Conservation (phyloP, 108 stramenopile genomes). For the Epithemia pelagica region DNA sequence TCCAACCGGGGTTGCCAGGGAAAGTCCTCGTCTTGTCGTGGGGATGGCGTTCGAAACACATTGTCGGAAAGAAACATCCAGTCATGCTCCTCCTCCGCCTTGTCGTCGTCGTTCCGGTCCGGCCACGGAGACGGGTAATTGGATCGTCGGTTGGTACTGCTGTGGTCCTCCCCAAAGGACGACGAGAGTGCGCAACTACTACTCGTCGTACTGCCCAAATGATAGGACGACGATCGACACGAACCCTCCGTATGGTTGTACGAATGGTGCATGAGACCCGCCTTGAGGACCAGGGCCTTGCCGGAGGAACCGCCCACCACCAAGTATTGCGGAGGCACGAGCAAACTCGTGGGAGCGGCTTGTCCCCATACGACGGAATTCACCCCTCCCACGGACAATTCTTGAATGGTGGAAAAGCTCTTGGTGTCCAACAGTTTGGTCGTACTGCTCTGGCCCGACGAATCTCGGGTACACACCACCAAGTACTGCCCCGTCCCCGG, state of each 20-base stretch:
- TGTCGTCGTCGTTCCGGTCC: too few relatives aligned
- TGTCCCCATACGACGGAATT: constrained; percentile 28
- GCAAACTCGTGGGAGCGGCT: not conserved
- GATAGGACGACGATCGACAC: not conserved
- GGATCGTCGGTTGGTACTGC: not conserved
- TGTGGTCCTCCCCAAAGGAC: not conserved
- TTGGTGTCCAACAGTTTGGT: constrained; percentile 32
- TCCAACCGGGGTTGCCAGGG: not conserved
- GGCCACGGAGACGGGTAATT: too few relatives aligned
- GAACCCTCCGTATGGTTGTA: not conserved
- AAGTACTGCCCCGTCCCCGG: not conserved
- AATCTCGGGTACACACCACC: not conserved
- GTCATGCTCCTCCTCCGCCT: too few relatives aligned
- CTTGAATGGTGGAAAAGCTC: constrained; percentile 29
- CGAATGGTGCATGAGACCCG: constrained; percentile 9
- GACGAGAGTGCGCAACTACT: not conserved
- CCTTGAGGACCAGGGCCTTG: constrained; percentile 28
- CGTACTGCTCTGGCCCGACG: not conserved
- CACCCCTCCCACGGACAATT: constrained; percentile 14
- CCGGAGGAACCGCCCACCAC: constrained; percentile 25
- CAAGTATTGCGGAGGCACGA: constrained; percentile 18
- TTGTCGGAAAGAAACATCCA: not conserved
- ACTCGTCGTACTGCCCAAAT: not conserved
- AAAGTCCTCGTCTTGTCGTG: not conserved
- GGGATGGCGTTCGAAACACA: too few relatives aligned